Percentiles rank a stretch among this genome's conserved stretches.
Conservation (phyloP, 306 rosid genomes). For the Cyamopsis tetragonoloba region DNA sequence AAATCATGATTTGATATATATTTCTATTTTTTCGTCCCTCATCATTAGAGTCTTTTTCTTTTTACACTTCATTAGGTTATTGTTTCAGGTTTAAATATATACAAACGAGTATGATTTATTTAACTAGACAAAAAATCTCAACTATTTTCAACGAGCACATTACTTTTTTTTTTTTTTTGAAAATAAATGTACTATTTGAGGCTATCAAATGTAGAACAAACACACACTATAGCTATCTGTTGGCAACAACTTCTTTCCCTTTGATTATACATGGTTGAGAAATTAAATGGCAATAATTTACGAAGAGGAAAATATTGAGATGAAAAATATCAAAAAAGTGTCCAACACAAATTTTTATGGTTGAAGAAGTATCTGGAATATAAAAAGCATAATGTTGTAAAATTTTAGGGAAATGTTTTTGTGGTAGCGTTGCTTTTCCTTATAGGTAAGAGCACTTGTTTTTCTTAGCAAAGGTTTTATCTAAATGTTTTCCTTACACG, state of each 20-base stretch:
- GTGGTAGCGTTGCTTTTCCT: slow-evolving; percentile 26
- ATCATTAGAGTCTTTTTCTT: too few species aligned
- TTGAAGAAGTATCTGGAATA: slow-evolving; percentile 8
- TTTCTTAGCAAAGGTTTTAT: slow-evolving; percentile 3
- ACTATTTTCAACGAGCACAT: too few species aligned
- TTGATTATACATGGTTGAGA: slow-evolving; percentile 19
- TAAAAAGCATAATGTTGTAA: slow-evolving; percentile 18
- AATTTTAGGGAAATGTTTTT: slow-evolving; percentile 27
- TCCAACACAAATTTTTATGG: slow-evolving; percentile 12
- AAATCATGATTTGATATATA: too few species aligned
- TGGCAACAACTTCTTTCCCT: neutral
- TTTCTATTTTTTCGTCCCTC: too few species aligned
- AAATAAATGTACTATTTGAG: too few species aligned
- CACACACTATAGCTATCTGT: neutral
- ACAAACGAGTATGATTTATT: too few species aligned
- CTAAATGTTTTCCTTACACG: slow-evolving; percentile 28
- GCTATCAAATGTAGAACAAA: too few species aligned
- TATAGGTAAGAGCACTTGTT: slow-evolving; percentile 23
- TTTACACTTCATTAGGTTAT: too few species aligned
- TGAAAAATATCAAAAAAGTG: neutral
- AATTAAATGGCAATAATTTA: slow-evolving; percentile 15
- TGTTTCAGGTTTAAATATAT: too few species aligned
- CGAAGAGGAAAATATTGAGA: slow-evolving; percentile 10
- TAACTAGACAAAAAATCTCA: too few species aligned
- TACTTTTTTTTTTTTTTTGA: too few species aligned